Evolutionary conservation across 805 yeast species (phyloP), one percentile per base, ranked within the genome.

Genomic region (Kazachstania viticola): DNA sequence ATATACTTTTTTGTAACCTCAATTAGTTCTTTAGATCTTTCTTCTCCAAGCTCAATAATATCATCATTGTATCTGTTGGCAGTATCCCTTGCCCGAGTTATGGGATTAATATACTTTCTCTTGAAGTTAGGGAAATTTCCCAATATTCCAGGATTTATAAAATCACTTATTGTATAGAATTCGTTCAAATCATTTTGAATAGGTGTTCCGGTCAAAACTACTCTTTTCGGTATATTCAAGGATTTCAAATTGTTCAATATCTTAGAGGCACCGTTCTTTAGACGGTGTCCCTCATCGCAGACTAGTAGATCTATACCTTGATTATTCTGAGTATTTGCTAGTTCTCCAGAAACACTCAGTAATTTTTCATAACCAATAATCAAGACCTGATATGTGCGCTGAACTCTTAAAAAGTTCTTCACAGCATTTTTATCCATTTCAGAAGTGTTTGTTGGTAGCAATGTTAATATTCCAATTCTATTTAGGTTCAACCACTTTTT

Each of bases 261-360:
- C 52, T 83, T 85, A 36, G 81, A 83, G 8, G 74, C 61, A 4
- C 73, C 64, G 43, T 73, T 81, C 45, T 88, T 91, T 42, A 91
- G 64, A 30, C 95, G 64, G 53, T 91, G 98, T 3, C 97, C 98
- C 50, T 91, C 98, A 54, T 91, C 98, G 54, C 95, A 91, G 1
- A 91, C 71, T 14, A 91, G 58, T 13, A 91, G 42, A 50, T 85
- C 97, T 25, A 73, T 62, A 9, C 46, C 40, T 15, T 31, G 18
- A 14, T 31, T 19, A 5, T 54, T 40, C 14, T 54, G 54, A 3
- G 64, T 64, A 3, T 60, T 51, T 1, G 61, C 44, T 6, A 80
- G 46, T 36, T 79, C 77, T 5, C 63, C 60, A 15, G 66, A 56
- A 45, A 75, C 63, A 12, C 67, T 65, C 12, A 73, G 53, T 23